A percentile compares a stretch with the other conserved stretches of the same genome.
These are phyloP conservation scores for Lentinus tigrinus DNA, from an alignment of 768 basidiomycete genomes.

Conservation along the genomic window DNA sequence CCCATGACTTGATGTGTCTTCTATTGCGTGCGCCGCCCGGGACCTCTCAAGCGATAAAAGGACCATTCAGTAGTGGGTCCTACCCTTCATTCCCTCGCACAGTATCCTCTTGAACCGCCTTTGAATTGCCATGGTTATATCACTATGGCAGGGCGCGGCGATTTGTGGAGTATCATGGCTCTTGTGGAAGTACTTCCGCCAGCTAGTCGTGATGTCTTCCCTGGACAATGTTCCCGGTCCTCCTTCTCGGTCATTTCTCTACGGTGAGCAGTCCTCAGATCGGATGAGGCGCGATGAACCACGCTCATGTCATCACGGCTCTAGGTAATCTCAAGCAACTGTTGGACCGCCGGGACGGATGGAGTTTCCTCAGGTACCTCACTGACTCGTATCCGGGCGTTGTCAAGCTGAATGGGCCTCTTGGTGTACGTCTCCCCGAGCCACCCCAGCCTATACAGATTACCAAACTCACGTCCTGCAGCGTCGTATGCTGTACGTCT, in stretches of 20 bases:
- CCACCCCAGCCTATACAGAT: background rate
- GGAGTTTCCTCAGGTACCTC: constrained; percentile 17
- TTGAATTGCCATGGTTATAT: too few species aligned
- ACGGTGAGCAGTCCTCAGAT: constrained; percentile 30
- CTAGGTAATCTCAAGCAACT: constrained; percentile 24
- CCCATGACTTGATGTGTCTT: too few species aligned
- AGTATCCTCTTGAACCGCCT: too few species aligned
- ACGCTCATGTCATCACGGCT: background rate
- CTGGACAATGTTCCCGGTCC: constrained; percentile 43
- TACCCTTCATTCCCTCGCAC: too few species aligned
- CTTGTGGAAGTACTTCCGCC: too few species aligned
- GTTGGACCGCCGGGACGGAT: constrained; percentile 12
- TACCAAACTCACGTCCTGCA: background rate
- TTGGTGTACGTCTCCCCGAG: constrained; percentile 17
- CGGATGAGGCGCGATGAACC: too few species aligned
- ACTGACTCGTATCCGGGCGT: constrained; percentile 18
- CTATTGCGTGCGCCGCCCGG: too few species aligned
- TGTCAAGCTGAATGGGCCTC: constrained; percentile 13
- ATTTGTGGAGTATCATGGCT: too few species aligned
- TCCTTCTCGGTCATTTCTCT: constrained; percentile 30
- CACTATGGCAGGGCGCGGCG: too few species aligned
- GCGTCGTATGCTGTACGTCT: constrained; percentile 38
- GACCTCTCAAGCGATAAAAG: too few species aligned
- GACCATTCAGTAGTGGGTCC: too few species aligned
- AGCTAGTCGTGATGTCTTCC: too few species aligned